These are phyloP conservation scores for Abelmoschus esculentus DNA, from an alignment of 345 rosid genomes.

Conservation along the genomic window DNA sequence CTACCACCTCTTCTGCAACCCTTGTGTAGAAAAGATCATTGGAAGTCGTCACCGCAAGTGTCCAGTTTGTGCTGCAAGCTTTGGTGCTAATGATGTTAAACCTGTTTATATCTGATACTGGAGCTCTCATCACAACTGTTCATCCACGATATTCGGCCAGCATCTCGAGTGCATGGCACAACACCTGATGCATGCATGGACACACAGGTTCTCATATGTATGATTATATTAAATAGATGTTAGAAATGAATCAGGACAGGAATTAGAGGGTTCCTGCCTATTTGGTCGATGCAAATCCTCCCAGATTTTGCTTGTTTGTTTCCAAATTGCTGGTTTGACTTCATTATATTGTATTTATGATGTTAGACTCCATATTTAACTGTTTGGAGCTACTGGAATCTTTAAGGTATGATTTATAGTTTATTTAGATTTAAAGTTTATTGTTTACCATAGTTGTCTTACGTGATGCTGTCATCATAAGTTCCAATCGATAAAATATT, in stretches of 20 bases:
- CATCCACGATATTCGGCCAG: background rate
- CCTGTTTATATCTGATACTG: constrained; percentile 79
- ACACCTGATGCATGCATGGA: constrained; percentile 13
- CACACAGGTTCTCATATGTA: constrained; percentile 13
- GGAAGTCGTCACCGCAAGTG: constrained; percentile 86
- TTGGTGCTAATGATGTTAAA: constrained; percentile 82
- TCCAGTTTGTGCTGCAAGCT: constrained; percentile 72
- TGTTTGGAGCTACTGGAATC: background rate
- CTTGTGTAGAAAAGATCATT: constrained; percentile 63
- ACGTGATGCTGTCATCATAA: background rate
- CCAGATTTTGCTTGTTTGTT: constrained; percentile 14
- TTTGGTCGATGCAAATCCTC: constrained; percentile 16
- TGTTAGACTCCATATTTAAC: constrained; percentile 11
- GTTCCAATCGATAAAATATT: background rate
- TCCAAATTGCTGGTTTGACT: constrained; percentile 16
- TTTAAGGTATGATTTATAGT: constrained; percentile 20
- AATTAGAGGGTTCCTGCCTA: constrained; percentile 14
- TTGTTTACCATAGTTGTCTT: background rate
- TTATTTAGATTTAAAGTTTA: constrained; percentile 1
- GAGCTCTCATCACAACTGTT: background rate
- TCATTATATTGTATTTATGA: constrained; percentile 14
- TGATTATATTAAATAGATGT: constrained; percentile 9
- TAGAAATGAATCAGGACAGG: constrained; percentile 7
- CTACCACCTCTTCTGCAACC: constrained; percentile 87
- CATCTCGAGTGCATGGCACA: background rate